These are phyloP conservation scores for Serendipita sp. DNA, from an alignment of 768 basidiomycete genomes.

Conservation along the genomic window DNA sequence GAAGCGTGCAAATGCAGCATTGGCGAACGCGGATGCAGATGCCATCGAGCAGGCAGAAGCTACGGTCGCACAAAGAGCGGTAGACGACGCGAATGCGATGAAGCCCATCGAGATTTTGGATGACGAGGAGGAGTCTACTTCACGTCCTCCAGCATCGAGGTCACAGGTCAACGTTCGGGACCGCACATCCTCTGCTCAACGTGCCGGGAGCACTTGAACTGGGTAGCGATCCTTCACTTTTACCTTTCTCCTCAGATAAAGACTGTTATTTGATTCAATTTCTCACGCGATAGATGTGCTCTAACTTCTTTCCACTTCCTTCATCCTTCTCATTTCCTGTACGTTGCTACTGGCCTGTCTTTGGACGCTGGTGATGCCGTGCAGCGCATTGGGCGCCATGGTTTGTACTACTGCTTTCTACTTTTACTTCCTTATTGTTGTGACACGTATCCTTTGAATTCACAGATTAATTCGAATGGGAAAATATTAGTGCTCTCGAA, in stretches of 20 bases:
- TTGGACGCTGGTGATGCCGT: no score
- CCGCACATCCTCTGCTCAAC: background rate
- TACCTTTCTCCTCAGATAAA: background rate
- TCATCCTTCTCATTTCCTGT: background rate
- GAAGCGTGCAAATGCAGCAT: background rate
- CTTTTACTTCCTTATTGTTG: no score
- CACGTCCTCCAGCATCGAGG: conserved; percentile 3
- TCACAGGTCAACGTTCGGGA: conserved; percentile 2
- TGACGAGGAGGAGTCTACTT: conserved; percentile 9
- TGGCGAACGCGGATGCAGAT: conserved; percentile 9
- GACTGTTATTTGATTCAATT: background rate
- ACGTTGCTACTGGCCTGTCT: no score
- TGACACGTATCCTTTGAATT: no score
- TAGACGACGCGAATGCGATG: conserved; percentile 39
- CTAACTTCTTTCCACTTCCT: background rate
- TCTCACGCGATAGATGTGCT: background rate
- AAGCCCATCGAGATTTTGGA: conserved; percentile 56
- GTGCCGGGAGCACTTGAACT: background rate
- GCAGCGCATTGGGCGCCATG: no score
- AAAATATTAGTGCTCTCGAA: no score
- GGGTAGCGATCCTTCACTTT: background rate
- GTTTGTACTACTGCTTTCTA: no score
- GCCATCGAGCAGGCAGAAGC: conserved; percentile 3
- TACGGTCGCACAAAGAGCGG: background rate
- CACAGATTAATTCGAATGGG: no score